Conservation (phyloP, 2,329 filamentous ascomycete species). For the Nemania diffusa region DNA sequence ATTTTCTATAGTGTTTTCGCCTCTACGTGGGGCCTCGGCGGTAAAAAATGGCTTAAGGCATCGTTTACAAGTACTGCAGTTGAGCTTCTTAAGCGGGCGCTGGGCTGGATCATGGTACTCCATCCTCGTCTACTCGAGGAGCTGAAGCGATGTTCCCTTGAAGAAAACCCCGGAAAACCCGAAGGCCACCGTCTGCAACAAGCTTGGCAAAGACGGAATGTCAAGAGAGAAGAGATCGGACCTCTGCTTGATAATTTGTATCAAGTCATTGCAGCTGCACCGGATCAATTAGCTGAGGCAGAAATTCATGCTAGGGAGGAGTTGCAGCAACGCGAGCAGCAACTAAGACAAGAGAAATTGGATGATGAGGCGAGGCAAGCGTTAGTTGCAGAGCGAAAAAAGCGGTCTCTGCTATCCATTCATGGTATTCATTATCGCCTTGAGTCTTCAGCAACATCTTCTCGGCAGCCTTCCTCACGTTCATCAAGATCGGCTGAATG, state of each 20-base stretch:
- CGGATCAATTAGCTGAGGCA: slow-evolving; percentile 36
- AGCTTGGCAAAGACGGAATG: slow-evolving; percentile 11
- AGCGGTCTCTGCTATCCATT: slow-evolving; percentile 39
- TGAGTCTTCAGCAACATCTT: slow-evolving; percentile 25
- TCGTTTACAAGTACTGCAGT: slow-evolving; percentile 41
- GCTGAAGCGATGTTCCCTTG: slow-evolving; percentile 23
- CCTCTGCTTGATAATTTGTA: slow-evolving; percentile 34
- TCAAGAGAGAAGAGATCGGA: slow-evolving; percentile 38
- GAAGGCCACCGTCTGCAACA: no score
- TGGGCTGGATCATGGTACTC: slow-evolving; percentile 43
- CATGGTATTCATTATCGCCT: slow-evolving; percentile 31
- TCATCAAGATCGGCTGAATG: slow-evolving; percentile 32
- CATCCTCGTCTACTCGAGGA: slow-evolving; percentile 37
- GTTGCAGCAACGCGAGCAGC: slow-evolving; percentile 15
- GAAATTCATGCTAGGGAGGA: slow-evolving; percentile 28
- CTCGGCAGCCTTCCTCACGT: slow-evolving; percentile 27
- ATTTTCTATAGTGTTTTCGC: slow-evolving; percentile 33
- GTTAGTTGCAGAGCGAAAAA: slow-evolving; percentile 38
- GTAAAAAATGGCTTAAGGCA: slow-evolving; percentile 30
- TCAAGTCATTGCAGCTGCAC: slow-evolving; percentile 31
- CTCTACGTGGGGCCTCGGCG: slow-evolving; percentile 44
- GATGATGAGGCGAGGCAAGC: slow-evolving; percentile 34
- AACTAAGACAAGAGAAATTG: slow-evolving; percentile 31
- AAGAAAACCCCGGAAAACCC: slow-evolving; percentile 14
- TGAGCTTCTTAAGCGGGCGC: slow-evolving; percentile 40